Evolutionary conservation across 331 rosid genomes (phyloP), one percentile per base, ranked within the genome.

Genomic region (Acacia pycnantha): DNA sequence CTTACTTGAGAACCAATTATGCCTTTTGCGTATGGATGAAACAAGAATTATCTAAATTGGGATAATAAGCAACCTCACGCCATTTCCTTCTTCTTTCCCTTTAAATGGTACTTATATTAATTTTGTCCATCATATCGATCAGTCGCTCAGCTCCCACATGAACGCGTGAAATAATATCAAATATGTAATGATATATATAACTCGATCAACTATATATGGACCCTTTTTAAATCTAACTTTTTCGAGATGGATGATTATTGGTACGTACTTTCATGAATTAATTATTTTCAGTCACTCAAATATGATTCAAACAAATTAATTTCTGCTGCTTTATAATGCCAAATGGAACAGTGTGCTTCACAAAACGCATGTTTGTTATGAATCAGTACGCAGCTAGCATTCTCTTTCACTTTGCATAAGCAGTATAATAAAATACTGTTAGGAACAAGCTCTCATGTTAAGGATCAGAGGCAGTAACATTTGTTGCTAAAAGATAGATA

Each of bases 1-100:
- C 74, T 43, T 40, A n/a, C 51, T 69, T 22, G 50, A 43, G 31
- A 22, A 22, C 74, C 54, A 70, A 41, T n/a, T 22, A 22, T 24
- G 54, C 10, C 3, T n/a, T 43, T 70, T 41, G 54, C 74, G 54
- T 70, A 22, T 13, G 11, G 74, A 70, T 22, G 54, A 2, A 70
- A 43, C 51, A 48, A 70, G 51, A n/a, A 40, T 69, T 22, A 69
- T 41, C 74, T n/a, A 69, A 69, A 37, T 11, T 69, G 74, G 74
- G 51, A 40, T 11, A 10, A n/a, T 12, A 41, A 41, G 74, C 54
- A 70, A 70, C 35, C 35, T 22, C 31, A 40, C 14, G 13, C 8
- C 19, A 41, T 1, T 43, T 70, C 50, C 50, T 16, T 44, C 54
- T 70, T 43, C 2, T 70, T 44, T 13, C 29, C 35, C 74, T 43